A percentile compares a stretch with the other conserved stretches of the same genome.
phyloP scores from a whole-genome alignment of 139 green algal species.

The Coelastrella sp. region DNA sequence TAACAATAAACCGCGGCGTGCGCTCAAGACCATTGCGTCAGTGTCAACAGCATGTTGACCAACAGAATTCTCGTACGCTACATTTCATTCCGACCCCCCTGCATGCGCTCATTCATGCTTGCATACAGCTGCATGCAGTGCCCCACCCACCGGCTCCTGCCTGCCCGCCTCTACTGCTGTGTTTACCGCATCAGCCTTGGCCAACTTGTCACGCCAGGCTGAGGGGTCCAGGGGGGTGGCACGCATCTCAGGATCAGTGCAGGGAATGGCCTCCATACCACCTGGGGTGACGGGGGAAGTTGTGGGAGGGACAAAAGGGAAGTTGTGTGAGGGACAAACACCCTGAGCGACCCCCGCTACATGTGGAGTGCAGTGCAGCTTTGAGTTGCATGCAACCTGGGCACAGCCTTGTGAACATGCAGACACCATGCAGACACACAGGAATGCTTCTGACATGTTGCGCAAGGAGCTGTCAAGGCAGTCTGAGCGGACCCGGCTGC shows the following conservation, averaged over 20 bases:
- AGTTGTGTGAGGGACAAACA: background rate
- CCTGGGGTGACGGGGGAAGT: constrained; percentile 46
- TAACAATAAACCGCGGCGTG: too few relatives aligned
- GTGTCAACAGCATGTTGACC: background rate
- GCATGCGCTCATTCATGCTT: background rate
- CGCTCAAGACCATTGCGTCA: background rate
- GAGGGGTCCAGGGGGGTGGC: constrained; percentile 76
- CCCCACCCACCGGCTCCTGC: background rate
- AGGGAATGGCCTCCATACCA: constrained; percentile 78
- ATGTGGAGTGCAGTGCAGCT: too few relatives aligned
- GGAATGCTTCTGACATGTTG: too few relatives aligned
- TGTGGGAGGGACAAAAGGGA: background rate
- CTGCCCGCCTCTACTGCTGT: constrained; percentile 7
- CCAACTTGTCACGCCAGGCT: constrained; percentile 79
- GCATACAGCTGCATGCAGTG: background rate
- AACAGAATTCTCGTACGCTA: background rate
- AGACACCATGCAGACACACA: too few relatives aligned
- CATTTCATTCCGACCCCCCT: background rate
- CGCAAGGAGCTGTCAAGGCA: too few relatives aligned
- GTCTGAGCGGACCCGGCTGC: too few relatives aligned
- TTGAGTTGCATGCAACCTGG: too few relatives aligned
- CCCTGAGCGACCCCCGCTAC: background rate
- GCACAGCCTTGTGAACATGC: too few relatives aligned
- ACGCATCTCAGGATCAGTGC: constrained; percentile 73
- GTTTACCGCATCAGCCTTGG: constrained; percentile 13